Percentiles rank a stretch among this genome's conserved stretches.
Evolutionary conservation across 495 filamentous ascomycete genomes (phyloP).

Genomic region (Penicillium pancosmium): DNA sequence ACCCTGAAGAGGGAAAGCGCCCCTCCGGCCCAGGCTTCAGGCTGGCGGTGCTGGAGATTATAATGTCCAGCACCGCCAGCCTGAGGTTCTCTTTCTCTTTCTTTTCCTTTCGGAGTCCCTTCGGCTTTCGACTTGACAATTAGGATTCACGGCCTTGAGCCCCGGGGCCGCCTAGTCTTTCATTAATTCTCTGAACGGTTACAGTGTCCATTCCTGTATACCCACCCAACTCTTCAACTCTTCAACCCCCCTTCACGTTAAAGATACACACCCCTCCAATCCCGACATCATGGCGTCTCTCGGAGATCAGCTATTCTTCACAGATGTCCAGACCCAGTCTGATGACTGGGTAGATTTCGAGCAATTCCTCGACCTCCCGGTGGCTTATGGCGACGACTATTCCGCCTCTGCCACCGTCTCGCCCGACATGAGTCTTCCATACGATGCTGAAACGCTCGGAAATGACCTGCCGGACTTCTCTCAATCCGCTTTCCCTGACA

Average conservation of each 20-base stretch:
- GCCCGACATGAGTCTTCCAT: slow-evolving; percentile 36
- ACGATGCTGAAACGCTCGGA: slow-evolving; percentile 28
- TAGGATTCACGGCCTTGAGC: slow-evolving; percentile 11
- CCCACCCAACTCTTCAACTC: neutral
- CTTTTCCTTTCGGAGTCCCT: slow-evolving; percentile 11
- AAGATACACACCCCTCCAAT: slow-evolving; percentile 14
- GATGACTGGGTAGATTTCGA: slow-evolving; percentile 45
- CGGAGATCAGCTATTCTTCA: slow-evolving; percentile 27
- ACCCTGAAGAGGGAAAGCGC: slow-evolving; percentile 30
- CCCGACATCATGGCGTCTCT: slow-evolving; percentile 26
- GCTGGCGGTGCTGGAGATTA: neutral
- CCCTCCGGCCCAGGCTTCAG: neutral
- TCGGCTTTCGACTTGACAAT: slow-evolving; percentile 8
- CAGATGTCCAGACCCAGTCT: slow-evolving; percentile 13
- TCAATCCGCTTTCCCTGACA: slow-evolving; percentile 33
- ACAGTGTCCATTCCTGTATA: slow-evolving; percentile 4
- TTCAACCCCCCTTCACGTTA: neutral
- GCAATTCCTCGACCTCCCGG: slow-evolving; percentile 41
- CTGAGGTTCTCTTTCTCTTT: slow-evolving; percentile 24
- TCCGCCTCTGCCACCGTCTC: slow-evolving; percentile 38
- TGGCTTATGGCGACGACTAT: slow-evolving; percentile 35
- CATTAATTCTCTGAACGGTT: slow-evolving; percentile 10
- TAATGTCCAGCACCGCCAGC: slow-evolving; percentile 19
- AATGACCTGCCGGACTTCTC: slow-evolving; percentile 25
- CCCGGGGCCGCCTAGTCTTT: slow-evolving; percentile 12